Evolutionary conservation across 805 yeast genomes (phyloP), one percentile per base, ranked within the genome.

Genomic region (Candida chauliodis): DNA sequence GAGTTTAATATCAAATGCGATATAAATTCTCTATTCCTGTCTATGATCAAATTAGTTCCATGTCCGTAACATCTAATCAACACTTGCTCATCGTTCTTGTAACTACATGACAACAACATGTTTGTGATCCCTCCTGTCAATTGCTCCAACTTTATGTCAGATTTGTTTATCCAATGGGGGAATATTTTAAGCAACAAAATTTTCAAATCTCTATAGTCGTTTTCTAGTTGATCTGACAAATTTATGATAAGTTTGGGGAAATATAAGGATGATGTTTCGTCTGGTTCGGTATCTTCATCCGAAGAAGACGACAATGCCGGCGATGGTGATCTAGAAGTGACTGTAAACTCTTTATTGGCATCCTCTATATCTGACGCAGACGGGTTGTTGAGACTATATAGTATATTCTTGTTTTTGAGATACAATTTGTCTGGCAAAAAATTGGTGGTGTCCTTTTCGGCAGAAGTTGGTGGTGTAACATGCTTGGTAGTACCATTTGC

Each of bases 1-100:
- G 81, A 69, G 48, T 79, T 71, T 36, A 84, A 67, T 37, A 78
- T 74, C 34, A 79, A 53, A 53, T 84, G 91, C 40, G 84, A 80
- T 14, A 81, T 80, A 51, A 78, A 81, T 53, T 84, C 93, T 25
- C 89, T 63, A 47, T 80, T 80, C 45, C 93, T 65, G 56, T 84
- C 89, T 23, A 84, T 84, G 36, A 84, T 82, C 25, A 79, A 61
- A 38, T 71, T 74, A 1, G 93, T 84, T 9, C 89, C 89, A 40
- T 76, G 73, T 7, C 93, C 93, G 48, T 84, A 84, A 0, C 84
- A 80, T 42, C 93, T 65, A 39, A 84, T 79, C 13, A 84, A 66
- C 0, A 75, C 78, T 2, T 22, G 25, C 17, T 30, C 30, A 4
- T 22, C 7, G 8, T 52, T 42, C 3, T 46, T 31, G 43, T 64